Base-by-base conservation (phyloP, 345 rosid genomes). In the Camelina neglecta region DNA sequence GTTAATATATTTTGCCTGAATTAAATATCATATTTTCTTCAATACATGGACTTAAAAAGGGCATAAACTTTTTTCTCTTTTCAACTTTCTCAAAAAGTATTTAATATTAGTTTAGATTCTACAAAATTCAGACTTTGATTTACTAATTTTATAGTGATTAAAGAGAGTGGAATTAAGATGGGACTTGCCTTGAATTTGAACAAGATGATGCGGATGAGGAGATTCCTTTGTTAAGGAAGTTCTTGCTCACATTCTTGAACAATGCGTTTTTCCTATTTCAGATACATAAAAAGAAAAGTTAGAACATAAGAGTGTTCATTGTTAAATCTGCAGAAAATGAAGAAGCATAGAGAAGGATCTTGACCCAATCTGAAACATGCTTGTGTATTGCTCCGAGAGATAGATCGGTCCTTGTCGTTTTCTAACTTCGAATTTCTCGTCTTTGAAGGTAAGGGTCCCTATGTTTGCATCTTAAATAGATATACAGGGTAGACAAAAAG, bases 121-220 rank as follows among this genome's bases (percentile, higher is more conserved):
- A 62, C 7, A 42, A 8, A 39, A n/a, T 2, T 13, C 50, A 38
- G 62, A 68, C 15, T n/a, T 54, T 26, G 8, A 29, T 41, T 6
- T 21, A 61, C 12, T 38, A 38, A 39, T 5, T 11, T 11, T 39
- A 31, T 29, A 39, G 44, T 49, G 7, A 48, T 50, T 29, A 48
- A 48, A 6, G 31, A 51, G 11, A n/a, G 13, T 49, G 65, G 21
- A 41, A 35, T 63, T 15, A 74, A 58, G 60, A 66, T 48, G 26
- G 31, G 9, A 57, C 72, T 71, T 65, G 26, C 81, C 80, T 77
- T 55, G 60, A 64, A 13, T n/a, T 51, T 48, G 72, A 65, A 45
- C 38, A 42, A 65, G 76, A 64, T 58, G 76, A 77, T 49, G 76
- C 21, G 13, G 80, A 70, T 36, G 80, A 76, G 42, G 66, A 77